Evolutionary conservation across 2,329 filamentous ascomycete genomes (phyloP), one percentile per base, ranked within the genome.

Genomic region (Plenodomus tracheiphilus): DNA sequence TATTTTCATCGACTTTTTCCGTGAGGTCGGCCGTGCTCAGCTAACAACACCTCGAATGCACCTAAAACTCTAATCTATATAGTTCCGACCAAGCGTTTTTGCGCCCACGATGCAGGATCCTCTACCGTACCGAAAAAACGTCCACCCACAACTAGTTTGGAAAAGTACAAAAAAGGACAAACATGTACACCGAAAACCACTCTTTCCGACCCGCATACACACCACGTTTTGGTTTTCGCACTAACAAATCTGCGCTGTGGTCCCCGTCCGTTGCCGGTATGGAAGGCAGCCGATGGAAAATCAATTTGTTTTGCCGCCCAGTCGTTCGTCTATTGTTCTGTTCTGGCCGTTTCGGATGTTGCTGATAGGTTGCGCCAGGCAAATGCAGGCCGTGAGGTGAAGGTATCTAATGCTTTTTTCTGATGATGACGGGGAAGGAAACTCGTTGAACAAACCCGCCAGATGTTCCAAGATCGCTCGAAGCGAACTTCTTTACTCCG

Each of bases 391-490:
- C 59, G 55, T 62, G 59, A 62, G 61, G 59, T 52, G 58, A 58
- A 41, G 19, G 58, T 59, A 54, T 71, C 67, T 70, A 71, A 69
- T 70, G 62, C 66, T 62, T 70, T 71, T 70, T 61, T 53, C n/a
- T n/a, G n/a, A 44, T 39, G 37, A 47, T 56, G 48, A 53, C 51
- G 43, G 42, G 13, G 48, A 61, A 58, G 47, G 51, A 53, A 51
- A 59, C 43, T 62, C 61, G 58, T 32, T 49, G 49, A 50, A 51
- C 54, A 25, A 25, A 10, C 46, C 58, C 58, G 47, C 59, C 59
- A 46, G 46, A 43, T 45, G 38, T 55, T 46, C 40, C 40, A 43
- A 37, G 37, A 43, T 41, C 46, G 38, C 43, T 40, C 39, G 44
- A 47, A 41, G 46, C 19, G n/a, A 39, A 43, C 34, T 49, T 46